A percentile compares a stretch with the other conserved stretches of the same genome.
Conservation (phyloP, 2,329 filamentous ascomycete species). For the Aspergillus fumigatus region DNA sequence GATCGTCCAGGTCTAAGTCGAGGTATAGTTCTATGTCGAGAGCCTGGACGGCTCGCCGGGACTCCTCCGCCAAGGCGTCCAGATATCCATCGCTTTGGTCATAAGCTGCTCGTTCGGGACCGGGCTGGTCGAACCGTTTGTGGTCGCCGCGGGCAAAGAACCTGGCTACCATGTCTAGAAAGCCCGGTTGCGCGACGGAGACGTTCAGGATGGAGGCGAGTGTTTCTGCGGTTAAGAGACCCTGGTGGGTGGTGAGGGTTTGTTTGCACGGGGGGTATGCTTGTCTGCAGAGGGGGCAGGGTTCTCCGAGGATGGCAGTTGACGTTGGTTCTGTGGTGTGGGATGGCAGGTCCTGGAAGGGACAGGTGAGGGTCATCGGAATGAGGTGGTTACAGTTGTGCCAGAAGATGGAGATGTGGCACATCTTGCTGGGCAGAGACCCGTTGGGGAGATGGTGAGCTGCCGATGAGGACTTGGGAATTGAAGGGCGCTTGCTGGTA, state of each 20-base stretch:
- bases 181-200: not conserved
- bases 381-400: conserved; percentile 3
- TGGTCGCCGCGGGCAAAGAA: conserved; percentile 13
- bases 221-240: not conserved
- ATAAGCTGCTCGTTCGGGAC: not conserved
- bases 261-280: not conserved
- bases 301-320: not conserved
- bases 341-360: not conserved
- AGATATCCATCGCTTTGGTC: not conserved
- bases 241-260: not conserved
- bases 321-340: not conserved
- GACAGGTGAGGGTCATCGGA: not conserved
- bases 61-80: not conserved
- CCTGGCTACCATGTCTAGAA: conserved; percentile 1
- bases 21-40: not conserved
- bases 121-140: conserved; percentile 5
- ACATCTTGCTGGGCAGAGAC: not conserved
- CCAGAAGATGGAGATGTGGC: conserved; percentile 3
- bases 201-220: conserved; percentile 5
- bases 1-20: not conserved
- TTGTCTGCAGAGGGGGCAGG: conserved; percentile 5
- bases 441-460: not conserved
- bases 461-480: not conserved
- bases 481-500: not conserved
- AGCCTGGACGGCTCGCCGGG: not conserved